Evolutionary conservation across 176 grass and related monocot genomes (phyloP).

Genomic region (Bonia amplexicaulis): DNA sequence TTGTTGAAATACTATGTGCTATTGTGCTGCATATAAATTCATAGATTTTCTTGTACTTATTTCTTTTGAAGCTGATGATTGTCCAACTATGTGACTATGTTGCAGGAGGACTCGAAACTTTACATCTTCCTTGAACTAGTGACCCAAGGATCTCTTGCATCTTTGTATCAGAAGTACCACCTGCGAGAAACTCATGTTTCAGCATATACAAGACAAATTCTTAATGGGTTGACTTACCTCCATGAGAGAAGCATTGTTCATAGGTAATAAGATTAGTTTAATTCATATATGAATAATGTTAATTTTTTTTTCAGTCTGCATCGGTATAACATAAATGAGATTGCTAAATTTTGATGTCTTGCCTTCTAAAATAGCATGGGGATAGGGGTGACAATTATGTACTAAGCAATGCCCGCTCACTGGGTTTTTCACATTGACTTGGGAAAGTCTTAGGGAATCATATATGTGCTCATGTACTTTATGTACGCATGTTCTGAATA

Average conservation of each 20-base stretch:
- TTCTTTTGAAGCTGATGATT: conserved; percentile 8
- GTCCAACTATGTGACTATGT: conserved; percentile 17
- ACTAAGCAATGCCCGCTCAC: not conserved
- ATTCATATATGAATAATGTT: not conserved
- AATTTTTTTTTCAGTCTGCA: not conserved
- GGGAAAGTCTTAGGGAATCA: not conserved
- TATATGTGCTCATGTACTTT: not conserved
- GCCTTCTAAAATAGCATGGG: not conserved
- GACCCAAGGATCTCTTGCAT: conserved; percentile 94
- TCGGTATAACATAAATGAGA: not conserved
- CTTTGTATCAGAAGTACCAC: conserved; percentile 72
- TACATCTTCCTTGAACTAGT: conserved; percentile 95
- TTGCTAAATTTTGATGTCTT: not conserved
- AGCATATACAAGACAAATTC: conserved; percentile 87
- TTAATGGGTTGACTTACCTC: conserved; percentile 84
- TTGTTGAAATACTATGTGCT: not conserved
- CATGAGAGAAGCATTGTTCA: conserved; percentile 88
- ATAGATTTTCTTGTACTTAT: not conserved
- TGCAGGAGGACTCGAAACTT: conserved; percentile 86
- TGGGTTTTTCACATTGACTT: not conserved
- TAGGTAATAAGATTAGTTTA: conserved; percentile 52
- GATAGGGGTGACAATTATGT: not conserved
- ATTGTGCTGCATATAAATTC: not conserved
- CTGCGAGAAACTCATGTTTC: conserved; percentile 80
- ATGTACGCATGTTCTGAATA: conserved; percentile 12